Evolutionary conservation across 192 early-diverging fungal species (phyloP).

Genomic region (Tieghemiomyces parasiticus): DNA sequence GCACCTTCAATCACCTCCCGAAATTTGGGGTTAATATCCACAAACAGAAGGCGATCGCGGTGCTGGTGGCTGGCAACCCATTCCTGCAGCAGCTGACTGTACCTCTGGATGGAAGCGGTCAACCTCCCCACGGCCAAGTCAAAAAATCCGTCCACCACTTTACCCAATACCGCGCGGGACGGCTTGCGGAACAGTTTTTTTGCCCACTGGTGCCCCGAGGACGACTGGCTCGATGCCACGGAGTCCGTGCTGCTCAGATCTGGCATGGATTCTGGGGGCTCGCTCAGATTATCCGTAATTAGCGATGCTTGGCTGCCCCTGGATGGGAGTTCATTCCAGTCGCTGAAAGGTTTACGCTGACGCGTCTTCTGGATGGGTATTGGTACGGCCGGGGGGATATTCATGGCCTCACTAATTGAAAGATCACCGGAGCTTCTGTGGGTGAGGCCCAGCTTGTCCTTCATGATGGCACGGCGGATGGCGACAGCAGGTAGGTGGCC

Average conservation of each 20-base stretch:
- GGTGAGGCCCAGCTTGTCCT: too few species aligned
- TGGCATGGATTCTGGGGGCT: too few species aligned
- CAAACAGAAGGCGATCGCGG: background rate
- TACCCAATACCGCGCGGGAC: background rate
- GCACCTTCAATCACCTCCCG: too few species aligned
- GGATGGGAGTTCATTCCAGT: too few species aligned
- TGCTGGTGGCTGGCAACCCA: background rate
- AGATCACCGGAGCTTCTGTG: too few species aligned
- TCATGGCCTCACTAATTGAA: too few species aligned
- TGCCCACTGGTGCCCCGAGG: background rate
- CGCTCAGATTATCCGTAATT: too few species aligned
- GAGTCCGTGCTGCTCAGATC: too few species aligned
- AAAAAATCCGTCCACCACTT: background rate
- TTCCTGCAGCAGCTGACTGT: background rate
- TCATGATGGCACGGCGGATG: background rate
- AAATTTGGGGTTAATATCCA: conserved; percentile 9
- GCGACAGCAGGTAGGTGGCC: background rate
- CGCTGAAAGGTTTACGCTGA: too few species aligned
- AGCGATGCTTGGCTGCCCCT: too few species aligned
- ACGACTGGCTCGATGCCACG: background rate
- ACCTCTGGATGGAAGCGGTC: background rate
- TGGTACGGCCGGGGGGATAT: too few species aligned
- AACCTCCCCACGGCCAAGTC: background rate
- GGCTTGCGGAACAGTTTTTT: background rate
- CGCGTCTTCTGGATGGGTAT: too few species aligned